Evolutionary conservation across 1,139 yeast species (phyloP).

Genomic region (Sugiyamaella japonica): DNA sequence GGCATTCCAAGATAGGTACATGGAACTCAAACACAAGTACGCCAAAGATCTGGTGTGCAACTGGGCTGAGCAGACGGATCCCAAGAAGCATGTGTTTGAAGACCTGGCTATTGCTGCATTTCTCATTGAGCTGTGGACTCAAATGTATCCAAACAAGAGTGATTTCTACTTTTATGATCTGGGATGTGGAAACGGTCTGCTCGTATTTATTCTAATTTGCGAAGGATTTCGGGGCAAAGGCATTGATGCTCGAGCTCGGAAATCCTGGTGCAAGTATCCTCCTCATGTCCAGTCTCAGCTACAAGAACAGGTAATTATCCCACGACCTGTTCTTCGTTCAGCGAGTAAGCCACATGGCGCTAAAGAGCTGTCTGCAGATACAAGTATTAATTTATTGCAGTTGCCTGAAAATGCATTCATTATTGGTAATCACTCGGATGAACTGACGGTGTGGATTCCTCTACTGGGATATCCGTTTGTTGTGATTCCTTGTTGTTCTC

Average conservation of each 20-base stretch:
- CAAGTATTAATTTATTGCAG: conserved; percentile 61
- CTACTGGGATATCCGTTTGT: conserved; percentile 80
- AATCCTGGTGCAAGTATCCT: conserved; percentile 83
- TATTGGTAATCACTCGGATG: conserved; percentile 95
- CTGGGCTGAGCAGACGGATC: conserved; percentile 95
- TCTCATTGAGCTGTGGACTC: conserved; percentile 81
- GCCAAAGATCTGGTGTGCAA: conserved; percentile 72
- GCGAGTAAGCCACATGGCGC: not conserved
- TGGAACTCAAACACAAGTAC: conserved; percentile 76
- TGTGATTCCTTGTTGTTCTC: conserved; percentile 96
- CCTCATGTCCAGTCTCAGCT: conserved; percentile 55
- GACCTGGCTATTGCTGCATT: conserved; percentile 96
- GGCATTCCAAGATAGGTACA: conserved; percentile 79
- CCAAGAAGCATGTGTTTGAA: conserved; percentile 93
- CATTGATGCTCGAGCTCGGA: conserved; percentile 84
- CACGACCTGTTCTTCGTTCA: conserved; percentile 50
- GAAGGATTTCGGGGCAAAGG: conserved; percentile 88
- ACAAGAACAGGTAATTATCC: conserved; percentile 77
- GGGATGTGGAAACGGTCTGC: conserved; percentile 94
- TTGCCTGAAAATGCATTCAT: conserved; percentile 71
- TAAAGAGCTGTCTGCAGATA: conserved; percentile 49
- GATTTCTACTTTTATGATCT: conserved; percentile 77
- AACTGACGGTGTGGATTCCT: conserved; percentile 94
- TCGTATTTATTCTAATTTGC: conserved; percentile 68
- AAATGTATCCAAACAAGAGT: conserved; percentile 50